Conservation (phyloP, 176 grass and related monocot genomes). For the Echinochloa phyllopogon region DNA sequence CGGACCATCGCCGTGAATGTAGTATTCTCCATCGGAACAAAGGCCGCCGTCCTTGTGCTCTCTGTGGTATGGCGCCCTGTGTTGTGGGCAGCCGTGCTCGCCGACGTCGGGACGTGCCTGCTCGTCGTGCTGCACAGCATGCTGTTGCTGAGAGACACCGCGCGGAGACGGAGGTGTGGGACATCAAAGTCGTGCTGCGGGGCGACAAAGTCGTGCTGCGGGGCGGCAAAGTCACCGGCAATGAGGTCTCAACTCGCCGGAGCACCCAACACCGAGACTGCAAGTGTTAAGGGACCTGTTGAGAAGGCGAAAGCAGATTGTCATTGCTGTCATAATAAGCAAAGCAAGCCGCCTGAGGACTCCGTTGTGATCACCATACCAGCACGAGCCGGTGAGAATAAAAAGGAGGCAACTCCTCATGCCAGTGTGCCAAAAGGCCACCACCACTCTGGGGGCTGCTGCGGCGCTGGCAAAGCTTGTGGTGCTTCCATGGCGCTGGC, state of each 20-base stretch:
- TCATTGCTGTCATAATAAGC: slow-evolving; percentile 16
- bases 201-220: slow-evolving; percentile 17
- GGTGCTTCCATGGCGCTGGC: background rate
- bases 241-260: slow-evolving; percentile 1
- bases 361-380: slow-evolving; percentile 30
- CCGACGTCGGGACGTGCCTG: slow-evolving; percentile 73
- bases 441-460: background rate
- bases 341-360: background rate
- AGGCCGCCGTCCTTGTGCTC: slow-evolving; percentile 45
- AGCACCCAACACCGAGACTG: background rate
- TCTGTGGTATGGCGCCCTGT: slow-evolving; percentile 53
- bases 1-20: slow-evolving; percentile 53
- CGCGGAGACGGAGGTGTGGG: too few relatives aligned
- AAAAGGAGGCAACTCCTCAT: background rate
- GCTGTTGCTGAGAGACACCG: slow-evolving; percentile 39
- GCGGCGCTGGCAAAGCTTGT: background rate
- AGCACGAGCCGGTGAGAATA: background rate
- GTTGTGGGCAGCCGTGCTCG: slow-evolving; percentile 73
- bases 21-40: slow-evolving; percentile 32
- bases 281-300: too few relatives aligned
- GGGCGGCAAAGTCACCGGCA: slow-evolving; percentile 17
- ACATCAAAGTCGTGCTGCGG: background rate
- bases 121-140: slow-evolving; percentile 75
- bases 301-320: background rate
- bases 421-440: background rate